These are phyloP conservation scores for Copromyces sp. DNA, from an alignment of 495 filamentous ascomycete species.

Conservation along the genomic window DNA sequence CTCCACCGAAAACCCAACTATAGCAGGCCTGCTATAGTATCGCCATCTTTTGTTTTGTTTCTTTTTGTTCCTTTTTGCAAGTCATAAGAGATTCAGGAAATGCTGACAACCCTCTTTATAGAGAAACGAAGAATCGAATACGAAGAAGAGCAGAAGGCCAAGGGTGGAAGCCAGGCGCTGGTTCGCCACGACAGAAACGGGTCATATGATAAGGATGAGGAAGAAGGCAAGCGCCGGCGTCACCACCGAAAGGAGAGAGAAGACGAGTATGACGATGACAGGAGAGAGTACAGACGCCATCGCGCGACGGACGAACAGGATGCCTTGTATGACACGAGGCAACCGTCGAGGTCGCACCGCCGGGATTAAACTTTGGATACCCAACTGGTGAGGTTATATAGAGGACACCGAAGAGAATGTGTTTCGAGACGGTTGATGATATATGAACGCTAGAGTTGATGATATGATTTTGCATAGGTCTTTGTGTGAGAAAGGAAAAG, in stretches of 20 bases:
- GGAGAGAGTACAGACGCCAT: neutral
- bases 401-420: neutral
- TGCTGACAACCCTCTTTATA: slow-evolving; percentile 15
- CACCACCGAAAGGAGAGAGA: slow-evolving; percentile 14
- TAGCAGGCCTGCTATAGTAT: neutral
- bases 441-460: neutral
- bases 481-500: neutral
- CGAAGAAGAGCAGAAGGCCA: slow-evolving; percentile 18
- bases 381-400: neutral
- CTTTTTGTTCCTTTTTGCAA: neutral
- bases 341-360: neutral
- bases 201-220: slow-evolving; percentile 5
- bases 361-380: neutral
- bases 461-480: neutral
- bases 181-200: slow-evolving; percentile 9
- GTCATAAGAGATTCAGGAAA: neutral
- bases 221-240: slow-evolving; percentile 6
- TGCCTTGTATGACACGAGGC: neutral
- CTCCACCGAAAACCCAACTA: neutral
- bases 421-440: neutral
- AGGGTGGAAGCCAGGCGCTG: slow-evolving; percentile 6
- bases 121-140: slow-evolving; percentile 29
- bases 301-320: neutral
- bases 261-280: slow-evolving; percentile 3
- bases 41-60: neutral